Conservation (phyloP, 306 rosid genomes). For the Corylus heterophylla region DNA sequence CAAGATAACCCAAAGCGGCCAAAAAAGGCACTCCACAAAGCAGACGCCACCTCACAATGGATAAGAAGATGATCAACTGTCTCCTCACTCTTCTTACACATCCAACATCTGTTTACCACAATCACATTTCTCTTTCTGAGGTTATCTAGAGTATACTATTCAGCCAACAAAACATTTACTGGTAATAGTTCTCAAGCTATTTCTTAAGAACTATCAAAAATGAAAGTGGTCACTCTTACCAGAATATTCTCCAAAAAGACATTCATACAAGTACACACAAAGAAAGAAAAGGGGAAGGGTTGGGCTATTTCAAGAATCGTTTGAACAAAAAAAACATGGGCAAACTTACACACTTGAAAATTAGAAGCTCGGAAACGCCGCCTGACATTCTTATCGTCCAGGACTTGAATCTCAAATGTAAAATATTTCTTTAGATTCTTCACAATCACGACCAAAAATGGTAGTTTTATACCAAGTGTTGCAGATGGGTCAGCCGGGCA, state of each 20-base stretch:
- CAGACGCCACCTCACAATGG: too few relatives aligned
- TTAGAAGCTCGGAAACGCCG: conserved; percentile 94
- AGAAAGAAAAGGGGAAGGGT: conserved; percentile 3
- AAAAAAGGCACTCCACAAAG: too few relatives aligned
- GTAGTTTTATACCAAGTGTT: conserved; percentile 90
- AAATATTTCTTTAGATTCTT: conserved; percentile 92
- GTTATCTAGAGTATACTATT: not conserved
- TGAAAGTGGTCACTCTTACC: not conserved
- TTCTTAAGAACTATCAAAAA: not conserved
- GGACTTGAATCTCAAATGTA: conserved; percentile 93
- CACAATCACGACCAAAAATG: conserved; percentile 86
- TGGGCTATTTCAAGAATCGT: conserved; percentile 16
- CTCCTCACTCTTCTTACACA: too few relatives aligned
- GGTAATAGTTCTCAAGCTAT: not conserved
- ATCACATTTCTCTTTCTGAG: too few relatives aligned
- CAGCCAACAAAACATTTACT: not conserved
- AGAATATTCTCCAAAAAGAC: conserved; percentile 12
- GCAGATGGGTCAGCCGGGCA: conserved; percentile 98
- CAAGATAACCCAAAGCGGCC: too few relatives aligned
- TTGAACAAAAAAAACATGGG: conserved; percentile 46
- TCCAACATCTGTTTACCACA: too few relatives aligned
- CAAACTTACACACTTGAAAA: conserved; percentile 98
- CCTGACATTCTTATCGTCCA: conserved; percentile 92
- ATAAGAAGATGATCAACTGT: too few relatives aligned
- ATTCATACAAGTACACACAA: not conserved